phyloP scores from a whole-genome alignment of 1,139 yeast genomes.

The Spencermartinsiella ligniputridi region DNA sequence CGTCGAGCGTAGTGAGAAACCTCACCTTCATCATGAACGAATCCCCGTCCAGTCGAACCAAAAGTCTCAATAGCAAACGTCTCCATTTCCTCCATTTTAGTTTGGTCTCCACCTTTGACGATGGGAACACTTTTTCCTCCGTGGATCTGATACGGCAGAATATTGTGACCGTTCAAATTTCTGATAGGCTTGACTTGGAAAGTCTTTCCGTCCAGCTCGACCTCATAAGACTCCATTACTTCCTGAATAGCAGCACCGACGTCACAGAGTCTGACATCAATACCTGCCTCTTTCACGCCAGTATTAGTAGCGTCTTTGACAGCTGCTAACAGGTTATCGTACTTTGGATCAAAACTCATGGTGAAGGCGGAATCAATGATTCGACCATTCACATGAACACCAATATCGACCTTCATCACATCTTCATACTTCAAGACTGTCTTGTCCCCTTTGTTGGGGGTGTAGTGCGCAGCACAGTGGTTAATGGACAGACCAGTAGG shows the following conservation, averaged over 20 bases:
- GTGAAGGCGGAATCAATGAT: constrained; percentile 96
- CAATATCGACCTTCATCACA: constrained; percentile 95
- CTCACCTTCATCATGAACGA: constrained; percentile 82
- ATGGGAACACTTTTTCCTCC: constrained; percentile 97
- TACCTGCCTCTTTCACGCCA: constrained; percentile 89
- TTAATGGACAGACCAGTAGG: constrained; percentile 95
- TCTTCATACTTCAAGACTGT: constrained; percentile 76
- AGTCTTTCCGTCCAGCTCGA: constrained; percentile 81
- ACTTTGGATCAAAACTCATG: constrained; percentile 77
- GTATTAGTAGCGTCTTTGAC: constrained; percentile 92
- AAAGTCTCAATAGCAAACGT: constrained; percentile 97
- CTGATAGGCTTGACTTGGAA: constrained; percentile 85
- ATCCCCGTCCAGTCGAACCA: constrained; percentile 94
- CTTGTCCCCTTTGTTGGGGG: constrained; percentile 94
- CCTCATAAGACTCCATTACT: constrained; percentile 94
- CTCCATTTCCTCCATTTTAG: constrained; percentile 99
- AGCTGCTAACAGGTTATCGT: constrained; percentile 74
- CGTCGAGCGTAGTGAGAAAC: constrained; percentile 86
- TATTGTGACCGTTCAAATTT: constrained; percentile 92
- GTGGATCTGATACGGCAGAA: constrained; percentile 77
- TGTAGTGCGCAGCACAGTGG: constrained; percentile 95
- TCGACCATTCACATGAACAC: constrained; percentile 95
- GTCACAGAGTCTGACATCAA: constrained; percentile 91
- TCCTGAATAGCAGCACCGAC: constrained; percentile 96
- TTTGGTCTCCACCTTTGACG: constrained; percentile 85